These are phyloP conservation scores for Lyophyllum semitale DNA, from an alignment of 768 basidiomycete genomes.

Conservation along the genomic window DNA sequence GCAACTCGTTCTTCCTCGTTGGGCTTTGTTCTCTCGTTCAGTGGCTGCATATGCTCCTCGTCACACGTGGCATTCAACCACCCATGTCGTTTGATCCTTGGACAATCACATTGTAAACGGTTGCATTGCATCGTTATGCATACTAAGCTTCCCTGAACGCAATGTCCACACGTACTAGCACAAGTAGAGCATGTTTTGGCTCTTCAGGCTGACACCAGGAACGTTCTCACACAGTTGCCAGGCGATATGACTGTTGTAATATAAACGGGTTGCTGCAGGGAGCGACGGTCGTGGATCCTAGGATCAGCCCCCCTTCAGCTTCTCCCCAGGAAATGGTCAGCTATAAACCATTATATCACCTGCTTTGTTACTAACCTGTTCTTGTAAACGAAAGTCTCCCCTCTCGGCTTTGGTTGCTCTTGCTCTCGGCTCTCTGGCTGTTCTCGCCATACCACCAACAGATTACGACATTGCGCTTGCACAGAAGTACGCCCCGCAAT, in stretches of 20 bases:
- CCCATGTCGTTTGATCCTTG: not conserved
- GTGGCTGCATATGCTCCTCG: slow-evolving; percentile 1
- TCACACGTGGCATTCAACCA: not conserved
- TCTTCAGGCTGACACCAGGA: not conserved
- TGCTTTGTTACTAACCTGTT: not conserved
- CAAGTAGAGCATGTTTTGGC: not conserved
- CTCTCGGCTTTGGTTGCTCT: slow-evolving; percentile 8
- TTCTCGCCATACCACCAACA: slow-evolving; percentile 15
- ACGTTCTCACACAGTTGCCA: no score
- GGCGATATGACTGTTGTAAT: no score
- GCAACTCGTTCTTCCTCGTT: no score
- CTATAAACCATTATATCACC: no score
- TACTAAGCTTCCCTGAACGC: not conserved
- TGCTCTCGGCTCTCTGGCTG: slow-evolving; percentile 1
- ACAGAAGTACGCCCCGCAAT: slow-evolving; percentile 18
- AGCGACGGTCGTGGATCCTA: no score
- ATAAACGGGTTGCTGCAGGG: no score
- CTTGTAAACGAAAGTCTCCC: not conserved
- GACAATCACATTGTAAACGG: not conserved
- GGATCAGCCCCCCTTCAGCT: not conserved
- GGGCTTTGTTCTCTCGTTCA: not conserved
- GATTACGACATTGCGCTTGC: slow-evolving; percentile 15
- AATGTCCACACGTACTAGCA: not conserved
- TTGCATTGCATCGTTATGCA: no score
- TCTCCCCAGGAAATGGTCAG: slow-evolving; percentile 6